phyloP scores from a whole-genome alignment of 805 yeast species.

The Saturnispora sekii region DNA sequence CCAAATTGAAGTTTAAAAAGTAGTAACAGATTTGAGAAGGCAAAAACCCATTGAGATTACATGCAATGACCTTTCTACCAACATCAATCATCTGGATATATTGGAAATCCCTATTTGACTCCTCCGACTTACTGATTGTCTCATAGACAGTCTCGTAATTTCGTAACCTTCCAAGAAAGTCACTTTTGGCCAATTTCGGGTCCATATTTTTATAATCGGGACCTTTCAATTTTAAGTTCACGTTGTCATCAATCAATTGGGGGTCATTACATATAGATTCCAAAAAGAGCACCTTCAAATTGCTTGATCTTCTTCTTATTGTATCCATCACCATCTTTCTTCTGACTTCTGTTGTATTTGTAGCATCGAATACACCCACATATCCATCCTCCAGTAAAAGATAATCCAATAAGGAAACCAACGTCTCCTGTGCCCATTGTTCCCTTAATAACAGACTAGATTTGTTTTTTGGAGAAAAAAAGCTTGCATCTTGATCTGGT shows the following conservation, averaged over 20 bases:
- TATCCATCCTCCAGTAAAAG: conserved; percentile 74
- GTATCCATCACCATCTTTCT: conserved; percentile 48
- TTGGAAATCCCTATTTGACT: conserved; percentile 53
- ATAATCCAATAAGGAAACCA: conserved; percentile 75
- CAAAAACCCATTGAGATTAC: conserved; percentile 75
- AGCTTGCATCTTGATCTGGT: conserved; percentile 71
- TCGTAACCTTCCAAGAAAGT: conserved; percentile 68
- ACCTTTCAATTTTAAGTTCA: conserved; percentile 76
- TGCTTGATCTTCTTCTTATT: conserved; percentile 46
- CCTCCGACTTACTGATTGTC: conserved; percentile 71
- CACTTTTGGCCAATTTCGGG: conserved; percentile 66
- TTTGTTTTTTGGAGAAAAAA: conserved; percentile 73
- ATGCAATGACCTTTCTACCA: conserved; percentile 88
- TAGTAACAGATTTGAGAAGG: conserved; percentile 92
- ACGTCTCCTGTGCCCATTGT: conserved; percentile 93
- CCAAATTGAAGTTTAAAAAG: conserved; percentile 76
- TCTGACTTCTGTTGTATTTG: conserved; percentile 64
- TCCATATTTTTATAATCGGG: conserved; percentile 90
- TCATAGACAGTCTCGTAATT: conserved; percentile 88
- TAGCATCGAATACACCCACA: conserved; percentile 87
- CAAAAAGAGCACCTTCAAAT: conserved; percentile 68
- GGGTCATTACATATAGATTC: conserved; percentile 85
- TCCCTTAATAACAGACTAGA: conserved; percentile 62
- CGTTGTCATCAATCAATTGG: conserved; percentile 67
- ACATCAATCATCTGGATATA: conserved; percentile 95